Conservation (phyloP, 2,329 filamentous ascomycete species). For the Sarocladium kiliense region DNA sequence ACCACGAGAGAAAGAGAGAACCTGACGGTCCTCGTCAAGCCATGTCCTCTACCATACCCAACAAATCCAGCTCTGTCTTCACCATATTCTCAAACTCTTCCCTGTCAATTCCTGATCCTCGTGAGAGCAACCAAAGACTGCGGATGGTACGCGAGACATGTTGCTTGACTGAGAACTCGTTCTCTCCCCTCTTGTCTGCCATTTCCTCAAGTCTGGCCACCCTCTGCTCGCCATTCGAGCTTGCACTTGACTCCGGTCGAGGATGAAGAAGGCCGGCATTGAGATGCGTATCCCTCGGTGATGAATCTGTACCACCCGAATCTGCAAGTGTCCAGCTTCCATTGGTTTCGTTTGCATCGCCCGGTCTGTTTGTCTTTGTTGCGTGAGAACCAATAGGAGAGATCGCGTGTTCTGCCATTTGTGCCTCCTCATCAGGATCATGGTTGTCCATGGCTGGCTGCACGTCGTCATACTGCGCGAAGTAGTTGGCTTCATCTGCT, state of each 20-base stretch:
- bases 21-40: too few relatives aligned
- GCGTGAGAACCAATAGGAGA: conserved; percentile 24
- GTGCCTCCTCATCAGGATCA: conserved; percentile 66
- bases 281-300: neutral
- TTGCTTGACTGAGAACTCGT: conserved; percentile 62
- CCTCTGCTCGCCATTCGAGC: conserved; percentile 49
- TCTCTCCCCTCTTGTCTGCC: conserved; percentile 48
- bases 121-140: conserved; percentile 68
- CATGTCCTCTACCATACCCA: conserved; percentile 63
- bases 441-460: conserved; percentile 78
- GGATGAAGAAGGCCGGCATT: conserved; percentile 43
- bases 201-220: conserved; percentile 49
- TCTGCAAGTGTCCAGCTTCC: neutral
- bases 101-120: conserved; percentile 65
- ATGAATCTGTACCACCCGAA: conserved; percentile 10
- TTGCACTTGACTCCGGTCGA: conserved; percentile 53
- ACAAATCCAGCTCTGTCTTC: conserved; percentile 63
- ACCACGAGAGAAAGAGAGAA: too few relatives aligned
- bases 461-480: conserved; percentile 69
- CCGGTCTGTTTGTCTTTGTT: neutral
- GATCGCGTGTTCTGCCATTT: conserved; percentile 22
- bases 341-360: neutral
- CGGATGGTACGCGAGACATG: conserved; percentile 74
- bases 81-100: conserved; percentile 72
- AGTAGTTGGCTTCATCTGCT: conserved; percentile 65